These are phyloP conservation scores for Pisolithus albus DNA, from an alignment of 768 basidiomycete species.

Conservation along the genomic window DNA sequence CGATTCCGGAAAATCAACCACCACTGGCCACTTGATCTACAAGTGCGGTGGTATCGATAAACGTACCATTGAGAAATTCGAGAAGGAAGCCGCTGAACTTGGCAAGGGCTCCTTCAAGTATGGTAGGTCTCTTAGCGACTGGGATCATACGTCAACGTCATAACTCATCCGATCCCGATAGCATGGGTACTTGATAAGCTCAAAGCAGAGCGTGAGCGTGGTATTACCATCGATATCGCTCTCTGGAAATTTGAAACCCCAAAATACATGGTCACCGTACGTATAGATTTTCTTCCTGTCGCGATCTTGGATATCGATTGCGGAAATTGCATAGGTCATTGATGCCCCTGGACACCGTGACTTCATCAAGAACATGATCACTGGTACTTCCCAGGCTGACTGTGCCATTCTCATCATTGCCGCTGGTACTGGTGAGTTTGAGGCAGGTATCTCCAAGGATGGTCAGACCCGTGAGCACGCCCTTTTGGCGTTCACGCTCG, in stretches of 20 bases:
- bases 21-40: slow-evolving; percentile 99
- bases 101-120: slow-evolving; percentile 99
- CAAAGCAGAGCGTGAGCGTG: slow-evolving; percentile 99
- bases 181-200: slow-evolving; percentile 99
- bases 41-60: slow-evolving; percentile 99
- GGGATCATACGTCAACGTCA: slow-evolving; percentile 9
- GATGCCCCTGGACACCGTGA: slow-evolving; percentile 99
- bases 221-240: slow-evolving; percentile 99
- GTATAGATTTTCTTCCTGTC: slow-evolving; percentile 22
- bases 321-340: slow-evolving; percentile 66
- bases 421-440: slow-evolving; percentile 99
- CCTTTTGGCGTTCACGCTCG: slow-evolving; percentile 98
- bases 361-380: slow-evolving; percentile 99
- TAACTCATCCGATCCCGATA: slow-evolving; percentile 33
- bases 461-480: slow-evolving; percentile 99
- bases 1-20: slow-evolving; percentile 99
- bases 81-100: slow-evolving; percentile 99
- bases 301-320: neutral
- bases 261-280: slow-evolving; percentile 86
- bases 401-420: slow-evolving; percentile 99
- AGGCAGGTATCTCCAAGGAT: slow-evolving; percentile 99
- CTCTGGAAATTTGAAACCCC: slow-evolving; percentile 99
- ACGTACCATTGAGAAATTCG: slow-evolving; percentile 99
- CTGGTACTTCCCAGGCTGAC: slow-evolving; percentile 99
- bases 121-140: slow-evolving; percentile 45